Evolutionary conservation across 441 rosid genomes (phyloP).

Genomic region (Pelargonium cotyledonis): DNA sequence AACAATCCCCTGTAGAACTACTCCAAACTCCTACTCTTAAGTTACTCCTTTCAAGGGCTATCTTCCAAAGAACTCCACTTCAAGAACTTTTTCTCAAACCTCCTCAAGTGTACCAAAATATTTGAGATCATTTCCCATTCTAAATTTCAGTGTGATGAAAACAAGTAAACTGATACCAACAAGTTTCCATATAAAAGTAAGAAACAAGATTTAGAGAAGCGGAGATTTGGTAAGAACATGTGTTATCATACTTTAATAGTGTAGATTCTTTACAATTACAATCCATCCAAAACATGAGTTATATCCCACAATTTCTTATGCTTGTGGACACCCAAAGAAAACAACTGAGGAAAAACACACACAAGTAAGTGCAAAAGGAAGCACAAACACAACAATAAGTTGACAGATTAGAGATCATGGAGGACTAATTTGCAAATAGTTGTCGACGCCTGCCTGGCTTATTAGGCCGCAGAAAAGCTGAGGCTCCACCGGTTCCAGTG

Average conservation of each 20-base stretch:
- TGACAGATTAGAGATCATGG: not conserved
- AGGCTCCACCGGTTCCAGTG: slow-evolving; percentile 37
- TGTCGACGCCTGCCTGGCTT: slow-evolving; percentile 44
- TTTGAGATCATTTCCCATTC: no score
- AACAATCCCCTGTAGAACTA: no score
- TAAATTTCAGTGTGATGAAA: no score
- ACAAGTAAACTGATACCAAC: no score
- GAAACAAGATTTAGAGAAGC: no score
- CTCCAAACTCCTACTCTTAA: no score
- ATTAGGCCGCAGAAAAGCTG: slow-evolving; percentile 20
- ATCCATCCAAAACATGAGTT: slow-evolving; percentile 20
- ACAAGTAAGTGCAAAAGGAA: not conserved
- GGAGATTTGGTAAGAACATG: slow-evolving; percentile 4
- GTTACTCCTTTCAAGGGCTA: no score
- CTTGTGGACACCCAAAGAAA: slow-evolving; percentile 9
- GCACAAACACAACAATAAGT: slow-evolving; percentile 1
- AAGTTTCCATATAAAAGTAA: no score
- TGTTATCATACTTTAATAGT: slow-evolving; percentile 24
- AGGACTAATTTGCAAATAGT: slow-evolving; percentile 42
- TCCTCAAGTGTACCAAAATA: no score
- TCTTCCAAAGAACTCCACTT: no score
- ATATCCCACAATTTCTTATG: slow-evolving; percentile 25
- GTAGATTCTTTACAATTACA: slow-evolving; percentile 20
- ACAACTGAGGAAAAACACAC: slow-evolving; percentile 2
- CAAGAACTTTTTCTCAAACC: no score